Conservation (phyloP, 2,329 filamentous ascomycete species). For the Ophiostoma fasciatum region DNA sequence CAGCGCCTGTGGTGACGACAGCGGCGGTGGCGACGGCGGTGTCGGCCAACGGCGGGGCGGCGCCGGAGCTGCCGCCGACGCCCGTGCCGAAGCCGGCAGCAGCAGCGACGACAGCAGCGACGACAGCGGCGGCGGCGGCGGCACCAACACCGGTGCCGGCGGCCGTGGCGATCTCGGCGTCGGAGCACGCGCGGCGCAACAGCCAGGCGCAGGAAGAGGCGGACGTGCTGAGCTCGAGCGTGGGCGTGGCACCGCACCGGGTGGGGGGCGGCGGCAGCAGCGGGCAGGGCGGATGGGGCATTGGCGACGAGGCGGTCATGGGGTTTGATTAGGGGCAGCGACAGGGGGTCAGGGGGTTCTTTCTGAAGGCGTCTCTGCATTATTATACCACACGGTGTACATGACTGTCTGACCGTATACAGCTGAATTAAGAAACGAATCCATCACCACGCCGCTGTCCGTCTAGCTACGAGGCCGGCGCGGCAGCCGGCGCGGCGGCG, state of each 20-base stretch:
- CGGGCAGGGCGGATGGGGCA: conserved; percentile 50
- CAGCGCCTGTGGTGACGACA: conserved; percentile 5
- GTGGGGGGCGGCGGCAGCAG: conserved; percentile 20
- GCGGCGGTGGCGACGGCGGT: conserved; percentile 2
- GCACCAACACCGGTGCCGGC: too few species aligned
- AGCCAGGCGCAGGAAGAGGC: conserved; percentile 30
- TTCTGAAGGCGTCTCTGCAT: too few species aligned
- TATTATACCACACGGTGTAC: too few species aligned
- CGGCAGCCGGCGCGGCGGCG: too few species aligned
- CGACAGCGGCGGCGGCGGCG: conserved; percentile 19
- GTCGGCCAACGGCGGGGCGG: background rate
- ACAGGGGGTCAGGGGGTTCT: too few species aligned
- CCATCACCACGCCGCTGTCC: too few species aligned
- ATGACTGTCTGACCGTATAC: too few species aligned
- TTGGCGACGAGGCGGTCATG: conserved; percentile 77
- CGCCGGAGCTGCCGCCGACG: conserved; percentile 19
- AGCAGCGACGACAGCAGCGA: conserved; percentile 2
- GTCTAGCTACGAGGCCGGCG: too few species aligned
- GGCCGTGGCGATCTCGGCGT: conserved; percentile 10
- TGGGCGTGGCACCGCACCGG: conserved; percentile 39
- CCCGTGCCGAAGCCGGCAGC: too few species aligned
- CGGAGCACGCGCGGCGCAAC: conserved; percentile 22
- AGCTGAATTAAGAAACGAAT: too few species aligned
- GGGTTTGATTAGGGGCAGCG: conserved; percentile 49
- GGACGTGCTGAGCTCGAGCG: conserved; percentile 25